phyloP scores from a whole-genome alignment of 2,329 filamentous ascomycete genomes.

The Xylaria sp. region DNA sequence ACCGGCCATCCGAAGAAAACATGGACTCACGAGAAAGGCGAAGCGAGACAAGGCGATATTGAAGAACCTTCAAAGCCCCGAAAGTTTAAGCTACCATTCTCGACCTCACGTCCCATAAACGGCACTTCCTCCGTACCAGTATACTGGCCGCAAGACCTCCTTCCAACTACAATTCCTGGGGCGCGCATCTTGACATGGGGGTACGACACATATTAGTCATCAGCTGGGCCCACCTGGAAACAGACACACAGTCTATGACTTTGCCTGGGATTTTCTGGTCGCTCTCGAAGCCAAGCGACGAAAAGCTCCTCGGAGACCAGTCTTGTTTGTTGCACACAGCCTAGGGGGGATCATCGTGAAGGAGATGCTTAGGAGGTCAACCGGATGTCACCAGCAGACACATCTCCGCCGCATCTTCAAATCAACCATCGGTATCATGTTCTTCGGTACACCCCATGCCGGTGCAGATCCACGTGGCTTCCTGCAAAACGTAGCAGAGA shows the following conservation, averaged over 20 bases:
- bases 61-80: slow-evolving; percentile 6
- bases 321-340: slow-evolving; percentile 40
- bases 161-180: slow-evolving; percentile 23
- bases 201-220: slow-evolving; percentile 36
- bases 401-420: slow-evolving; percentile 24
- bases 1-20: slow-evolving; percentile 30
- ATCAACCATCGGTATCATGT: slow-evolving; percentile 34
- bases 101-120: neutral
- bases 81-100: slow-evolving; percentile 2
- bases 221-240: slow-evolving; percentile 27
- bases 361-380: slow-evolving; percentile 24
- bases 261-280: slow-evolving; percentile 39
- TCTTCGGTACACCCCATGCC: slow-evolving; percentile 41
- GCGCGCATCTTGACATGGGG: slow-evolving; percentile 36
- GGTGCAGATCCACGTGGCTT: slow-evolving; percentile 30
- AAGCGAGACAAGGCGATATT: neutral
- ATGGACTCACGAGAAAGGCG: slow-evolving; percentile 18
- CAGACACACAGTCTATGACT: slow-evolving; percentile 37
- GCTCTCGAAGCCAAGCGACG: slow-evolving; percentile 37
- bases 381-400: slow-evolving; percentile 3
- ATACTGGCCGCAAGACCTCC: slow-evolving; percentile 32
- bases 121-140: neutral
- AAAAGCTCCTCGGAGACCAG: slow-evolving; percentile 24
- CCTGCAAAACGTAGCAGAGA: slow-evolving; percentile 26
- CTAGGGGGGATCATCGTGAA: slow-evolving; percentile 41